These are phyloP conservation scores for Cyathus striatus DNA, from an alignment of 768 basidiomycete species.

Conservation along the genomic window DNA sequence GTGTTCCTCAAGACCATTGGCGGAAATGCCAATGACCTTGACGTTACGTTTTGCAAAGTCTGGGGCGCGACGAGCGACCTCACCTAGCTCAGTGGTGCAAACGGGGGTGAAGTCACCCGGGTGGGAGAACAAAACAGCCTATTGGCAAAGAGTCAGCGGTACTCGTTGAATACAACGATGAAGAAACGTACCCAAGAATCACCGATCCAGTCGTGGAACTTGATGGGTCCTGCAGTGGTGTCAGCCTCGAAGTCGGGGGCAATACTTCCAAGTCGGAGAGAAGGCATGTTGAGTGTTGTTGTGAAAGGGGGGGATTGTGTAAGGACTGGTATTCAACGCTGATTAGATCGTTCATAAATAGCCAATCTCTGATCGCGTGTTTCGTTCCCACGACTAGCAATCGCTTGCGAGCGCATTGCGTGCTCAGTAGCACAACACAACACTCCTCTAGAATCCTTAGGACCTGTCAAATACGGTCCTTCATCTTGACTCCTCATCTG, in stretches of 20 bases:
- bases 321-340: not conserved
- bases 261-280: constrained; percentile 78
- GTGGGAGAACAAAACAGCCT: constrained; percentile 92
- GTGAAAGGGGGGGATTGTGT: not conserved
- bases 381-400: constrained; percentile 53
- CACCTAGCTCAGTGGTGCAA: constrained; percentile 96
- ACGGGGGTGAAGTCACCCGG: constrained; percentile 92
- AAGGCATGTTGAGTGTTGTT: constrained; percentile 24
- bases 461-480: too few species aligned
- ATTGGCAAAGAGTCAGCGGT: not conserved
- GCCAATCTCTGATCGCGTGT: constrained; percentile 42
- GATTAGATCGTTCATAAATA: not conserved
- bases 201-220: constrained; percentile 91
- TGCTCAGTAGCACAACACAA: too few species aligned
- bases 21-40: constrained; percentile 91
- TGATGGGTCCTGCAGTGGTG: constrained; percentile 83
- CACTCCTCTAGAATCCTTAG: too few species aligned
- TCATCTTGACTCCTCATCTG: too few species aligned
- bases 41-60: constrained; percentile 88
- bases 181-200: constrained; percentile 69
- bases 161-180: not conserved
- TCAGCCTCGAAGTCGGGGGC: constrained; percentile 92
- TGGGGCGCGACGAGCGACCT: constrained; percentile 80
- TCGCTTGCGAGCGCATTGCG: constrained; percentile 36
- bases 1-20: constrained; percentile 85